Evolutionary conservation across 2,329 filamentous ascomycete species (phyloP).

Genomic region (Fusarium tanahbumbuense): DNA sequence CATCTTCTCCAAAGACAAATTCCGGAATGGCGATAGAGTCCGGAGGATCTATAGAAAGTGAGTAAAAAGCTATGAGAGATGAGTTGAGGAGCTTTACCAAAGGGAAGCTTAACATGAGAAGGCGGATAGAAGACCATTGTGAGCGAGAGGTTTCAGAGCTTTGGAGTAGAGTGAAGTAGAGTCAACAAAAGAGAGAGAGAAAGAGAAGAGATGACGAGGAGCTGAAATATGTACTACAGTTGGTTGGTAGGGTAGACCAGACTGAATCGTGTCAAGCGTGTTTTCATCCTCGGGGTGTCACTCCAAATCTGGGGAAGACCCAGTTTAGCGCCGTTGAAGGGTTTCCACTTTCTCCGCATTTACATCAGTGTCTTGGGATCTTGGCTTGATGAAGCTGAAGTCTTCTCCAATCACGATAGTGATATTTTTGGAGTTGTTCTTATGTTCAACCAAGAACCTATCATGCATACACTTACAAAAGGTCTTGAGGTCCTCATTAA

Average conservation of each 20-base stretch:
- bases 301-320: constrained; percentile 31
- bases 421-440: not conserved
- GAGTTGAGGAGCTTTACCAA: constrained; percentile 50
- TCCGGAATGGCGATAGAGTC: constrained; percentile 80
- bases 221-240: constrained; percentile 25
- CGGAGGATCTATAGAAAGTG: constrained; percentile 64
- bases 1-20: constrained; percentile 79
- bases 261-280: not conserved
- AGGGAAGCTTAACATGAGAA: constrained; percentile 69
- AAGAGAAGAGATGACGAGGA: constrained; percentile 3
- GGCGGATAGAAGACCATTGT: constrained; percentile 70
- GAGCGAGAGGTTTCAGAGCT: not conserved
- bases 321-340: constrained; percentile 19
- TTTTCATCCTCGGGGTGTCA: constrained; percentile 6
- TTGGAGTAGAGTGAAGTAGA: not conserved
- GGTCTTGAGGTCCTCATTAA: not conserved
- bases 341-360: constrained; percentile 29
- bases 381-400: constrained; percentile 2
- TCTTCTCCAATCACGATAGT: constrained; percentile 1
- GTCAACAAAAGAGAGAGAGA: not conserved
- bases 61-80: not conserved
- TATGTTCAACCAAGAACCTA: not conserved
- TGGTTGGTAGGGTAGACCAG: not conserved
- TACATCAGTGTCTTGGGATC: not conserved
- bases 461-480: not conserved